Evolutionary conservation across 768 basidiomycete species (phyloP), one percentile per base, ranked within the genome.

Genomic region (Boletus fagicola): DNA sequence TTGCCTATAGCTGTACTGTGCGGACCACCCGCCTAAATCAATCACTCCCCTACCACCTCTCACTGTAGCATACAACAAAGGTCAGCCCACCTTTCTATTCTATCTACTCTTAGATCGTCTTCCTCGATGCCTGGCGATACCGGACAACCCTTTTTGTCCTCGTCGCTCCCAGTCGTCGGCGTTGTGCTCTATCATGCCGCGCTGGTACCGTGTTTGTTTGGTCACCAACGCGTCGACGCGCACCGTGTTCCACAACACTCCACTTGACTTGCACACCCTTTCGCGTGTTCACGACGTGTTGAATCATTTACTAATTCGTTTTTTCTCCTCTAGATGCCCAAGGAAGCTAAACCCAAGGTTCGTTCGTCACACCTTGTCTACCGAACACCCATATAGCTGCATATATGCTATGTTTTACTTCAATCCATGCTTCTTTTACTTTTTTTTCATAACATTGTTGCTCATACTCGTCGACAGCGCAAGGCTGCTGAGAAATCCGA

Each of bases 401-500:
- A 62, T 63, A 68, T 68, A 60, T 65, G 57, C 62, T 35, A 47
- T 46, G 9, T 60, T 49, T 43, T 43, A 13, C 51, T 39, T 50
- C 49, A 52, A 65, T 55, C 50, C 57, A 52, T 38, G 24, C 24
- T 22, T 39, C 40, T 16, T 36, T 54, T 8, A 3, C 33, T 36
- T 36, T 55, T 13, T 40, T 55, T 51, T 58, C 35, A 20, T 54
- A 40, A 40, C 26, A 16, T 53, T 28, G 30, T 49, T 56, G 30
- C 63, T 73, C 31, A 72, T 40, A 18, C 12, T 49, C 36, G 12
- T 50, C 47, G 49, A 52, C 69, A 88, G 87, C 85, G 88, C 77
- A 90, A 87, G 77, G 87, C 86, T 69, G 84, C 83, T 52, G 84
- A 85, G 66, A 89, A 89, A 76, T 78, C 81, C 24, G 87, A 88